These are phyloP conservation scores for Entomortierella beljakovae DNA, from an alignment of 192 early-diverging fungal genomes.

Conservation along the genomic window DNA sequence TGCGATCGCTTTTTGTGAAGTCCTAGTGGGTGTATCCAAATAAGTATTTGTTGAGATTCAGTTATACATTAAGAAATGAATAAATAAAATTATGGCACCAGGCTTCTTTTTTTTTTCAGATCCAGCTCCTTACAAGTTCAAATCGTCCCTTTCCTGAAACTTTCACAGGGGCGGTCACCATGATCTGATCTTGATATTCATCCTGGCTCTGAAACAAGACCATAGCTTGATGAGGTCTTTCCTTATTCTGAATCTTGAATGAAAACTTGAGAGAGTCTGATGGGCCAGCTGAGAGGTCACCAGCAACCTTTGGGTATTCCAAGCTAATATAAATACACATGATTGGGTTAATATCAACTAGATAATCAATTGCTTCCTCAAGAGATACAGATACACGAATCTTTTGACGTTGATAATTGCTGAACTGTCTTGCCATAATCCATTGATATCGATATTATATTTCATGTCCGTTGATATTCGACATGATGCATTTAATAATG, in stretches of 20 bases:
- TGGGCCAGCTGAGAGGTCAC: slow-evolving; percentile 10
- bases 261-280: slow-evolving; percentile 40
- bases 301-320: slow-evolving; percentile 33
- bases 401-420: too few species aligned
- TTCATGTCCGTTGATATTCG: too few species aligned
- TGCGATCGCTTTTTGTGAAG: slow-evolving; percentile 20
- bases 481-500: too few species aligned
- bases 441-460: too few species aligned
- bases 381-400: too few species aligned
- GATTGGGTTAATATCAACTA: too few species aligned
- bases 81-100: neutral
- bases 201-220: slow-evolving; percentile 51
- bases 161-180: slow-evolving; percentile 45
- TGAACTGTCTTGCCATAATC: too few species aligned
- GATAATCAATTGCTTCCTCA: too few species aligned
- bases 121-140: slow-evolving; percentile 30
- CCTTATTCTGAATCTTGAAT: slow-evolving; percentile 49
- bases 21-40: slow-evolving; percentile 5
- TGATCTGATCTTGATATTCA: slow-evolving; percentile 48
- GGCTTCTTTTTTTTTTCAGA: too few species aligned
- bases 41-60: neutral
- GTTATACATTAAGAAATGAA: neutral
- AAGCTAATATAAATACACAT: slow-evolving; percentile 16
- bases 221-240: slow-evolving; percentile 49
- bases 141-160: slow-evolving; percentile 47